These are phyloP conservation scores for Aureobasidium uvarum DNA, from an alignment of 2,329 filamentous ascomycete species.

Conservation along the genomic window DNA sequence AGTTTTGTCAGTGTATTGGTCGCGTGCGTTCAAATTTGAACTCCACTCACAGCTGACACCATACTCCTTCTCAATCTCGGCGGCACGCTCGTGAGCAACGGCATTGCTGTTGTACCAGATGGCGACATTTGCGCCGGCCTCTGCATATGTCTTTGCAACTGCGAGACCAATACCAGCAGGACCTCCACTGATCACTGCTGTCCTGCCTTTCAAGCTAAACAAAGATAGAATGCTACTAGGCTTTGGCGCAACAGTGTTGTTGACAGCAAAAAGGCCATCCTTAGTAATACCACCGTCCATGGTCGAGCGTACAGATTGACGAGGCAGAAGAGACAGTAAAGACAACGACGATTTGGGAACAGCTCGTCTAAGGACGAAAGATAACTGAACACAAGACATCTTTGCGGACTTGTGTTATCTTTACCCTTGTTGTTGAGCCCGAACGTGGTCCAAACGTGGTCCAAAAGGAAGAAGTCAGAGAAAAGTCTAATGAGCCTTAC, in stretches of 20 bases:
- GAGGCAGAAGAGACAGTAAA: neutral
- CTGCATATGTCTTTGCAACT: slow-evolving; percentile 38
- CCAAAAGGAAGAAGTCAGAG: slow-evolving; percentile 15
- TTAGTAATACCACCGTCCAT: slow-evolving; percentile 37
- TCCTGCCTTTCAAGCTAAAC: slow-evolving; percentile 40
- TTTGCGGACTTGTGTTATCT: slow-evolving; percentile 1
- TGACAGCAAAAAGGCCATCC: slow-evolving; percentile 39
- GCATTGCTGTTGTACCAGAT: slow-evolving; percentile 47
- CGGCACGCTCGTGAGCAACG: slow-evolving; percentile 36
- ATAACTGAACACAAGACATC: slow-evolving; percentile 13
- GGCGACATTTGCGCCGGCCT: slow-evolving; percentile 47
- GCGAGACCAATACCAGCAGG: slow-evolving; percentile 40
- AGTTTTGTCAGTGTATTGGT: neutral
- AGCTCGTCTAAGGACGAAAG: slow-evolving; percentile 8
- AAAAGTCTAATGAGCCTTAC: slow-evolving; percentile 10
- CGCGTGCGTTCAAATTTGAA: neutral
- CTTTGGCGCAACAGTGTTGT: slow-evolving; percentile 39
- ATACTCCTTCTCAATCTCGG: slow-evolving; percentile 37
- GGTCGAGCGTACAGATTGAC: slow-evolving; percentile 9
- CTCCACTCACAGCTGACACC: slow-evolving; percentile 37
- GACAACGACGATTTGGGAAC: neutral
- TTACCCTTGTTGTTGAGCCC: neutral
- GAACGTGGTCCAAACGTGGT: neutral
- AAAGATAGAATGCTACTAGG: slow-evolving; percentile 33
- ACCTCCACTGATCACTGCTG: slow-evolving; percentile 40